Conservation (phyloP, 495 filamentous ascomycete species). For the Staphylotrichum longicolle region DNA sequence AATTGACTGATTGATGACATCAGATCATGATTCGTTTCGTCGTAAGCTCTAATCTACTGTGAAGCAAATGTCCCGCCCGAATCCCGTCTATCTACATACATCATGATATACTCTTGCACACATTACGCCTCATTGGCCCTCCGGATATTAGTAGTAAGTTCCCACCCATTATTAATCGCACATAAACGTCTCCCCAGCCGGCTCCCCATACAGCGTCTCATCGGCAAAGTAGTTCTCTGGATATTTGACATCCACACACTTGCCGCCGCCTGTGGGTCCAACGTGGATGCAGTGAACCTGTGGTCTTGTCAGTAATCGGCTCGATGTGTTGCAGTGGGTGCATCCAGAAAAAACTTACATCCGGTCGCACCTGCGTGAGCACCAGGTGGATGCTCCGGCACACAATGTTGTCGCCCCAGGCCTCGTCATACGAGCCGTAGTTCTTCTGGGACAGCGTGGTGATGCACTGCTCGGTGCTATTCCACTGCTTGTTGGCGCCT, state of each 20-base stretch:
- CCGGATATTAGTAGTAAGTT: too few species aligned
- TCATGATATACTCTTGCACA: neutral
- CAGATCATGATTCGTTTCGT: conserved; percentile 8
- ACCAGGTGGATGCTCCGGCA: conserved; percentile 41
- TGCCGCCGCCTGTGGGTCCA: conserved; percentile 41
- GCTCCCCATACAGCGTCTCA: conserved; percentile 33
- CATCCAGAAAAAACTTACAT: conserved; percentile 29
- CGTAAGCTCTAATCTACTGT: conserved; percentile 12
- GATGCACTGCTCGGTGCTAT: conserved; percentile 32
- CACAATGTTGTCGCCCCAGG: conserved; percentile 43
- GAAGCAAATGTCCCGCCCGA: too few species aligned
- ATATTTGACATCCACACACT: conserved; percentile 37
- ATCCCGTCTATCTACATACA: neutral
- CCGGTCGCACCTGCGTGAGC: conserved; percentile 38
- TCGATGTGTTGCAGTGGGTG: neutral
- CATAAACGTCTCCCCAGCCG: conserved; percentile 37
- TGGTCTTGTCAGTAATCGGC: neutral
- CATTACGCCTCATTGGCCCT: neutral
- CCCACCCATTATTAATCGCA: conserved; percentile 19
- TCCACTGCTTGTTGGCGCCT: conserved; percentile 37
- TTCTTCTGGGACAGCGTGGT: conserved; percentile 26
- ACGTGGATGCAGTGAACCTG: conserved; percentile 44
- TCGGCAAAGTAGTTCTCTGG: conserved; percentile 37
- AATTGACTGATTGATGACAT: too few species aligned
- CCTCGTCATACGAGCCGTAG: conserved; percentile 42